Evolutionary conservation across 306 rosid species (phyloP).

Genomic region (Aeschynomene evenia): DNA sequence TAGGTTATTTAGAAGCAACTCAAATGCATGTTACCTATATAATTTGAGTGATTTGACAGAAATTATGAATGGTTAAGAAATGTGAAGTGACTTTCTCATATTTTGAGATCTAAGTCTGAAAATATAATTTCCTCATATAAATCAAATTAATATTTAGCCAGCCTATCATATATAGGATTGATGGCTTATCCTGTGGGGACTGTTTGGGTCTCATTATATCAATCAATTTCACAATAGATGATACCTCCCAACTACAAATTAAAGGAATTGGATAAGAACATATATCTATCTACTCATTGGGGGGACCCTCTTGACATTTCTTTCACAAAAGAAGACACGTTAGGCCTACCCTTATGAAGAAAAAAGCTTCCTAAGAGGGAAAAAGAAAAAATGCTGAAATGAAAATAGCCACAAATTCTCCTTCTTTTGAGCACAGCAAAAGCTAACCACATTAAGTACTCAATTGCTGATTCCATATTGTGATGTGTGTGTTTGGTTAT

Average conservation of each 20-base stretch:
- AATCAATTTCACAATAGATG: neutral
- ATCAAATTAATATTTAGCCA: neutral
- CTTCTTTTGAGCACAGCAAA: neutral
- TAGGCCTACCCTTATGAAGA: neutral
- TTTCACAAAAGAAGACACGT: neutral
- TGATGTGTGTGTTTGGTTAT: constrained; percentile 1
- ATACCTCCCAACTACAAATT: constrained; percentile 24
- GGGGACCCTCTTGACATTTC: constrained; percentile 6
- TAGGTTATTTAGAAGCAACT: too few species aligned
- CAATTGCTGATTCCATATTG: neutral
- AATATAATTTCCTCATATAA: neutral
- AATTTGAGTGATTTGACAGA: too few species aligned
- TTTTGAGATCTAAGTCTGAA: too few species aligned
- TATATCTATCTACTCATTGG: neutral
- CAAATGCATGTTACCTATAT: too few species aligned
- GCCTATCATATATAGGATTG: neutral
- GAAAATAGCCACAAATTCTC: neutral
- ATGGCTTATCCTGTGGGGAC: neutral
- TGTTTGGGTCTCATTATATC: neutral
- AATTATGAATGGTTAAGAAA: too few species aligned
- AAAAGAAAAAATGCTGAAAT: neutral
- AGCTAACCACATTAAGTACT: neutral
- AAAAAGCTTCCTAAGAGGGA: neutral
- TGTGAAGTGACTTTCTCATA: too few species aligned
- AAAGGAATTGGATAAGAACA: constrained; percentile 21